Evolutionary conservation across 352 stramenopile genomes (phyloP).

Genomic region (Pythium biforme): DNA sequence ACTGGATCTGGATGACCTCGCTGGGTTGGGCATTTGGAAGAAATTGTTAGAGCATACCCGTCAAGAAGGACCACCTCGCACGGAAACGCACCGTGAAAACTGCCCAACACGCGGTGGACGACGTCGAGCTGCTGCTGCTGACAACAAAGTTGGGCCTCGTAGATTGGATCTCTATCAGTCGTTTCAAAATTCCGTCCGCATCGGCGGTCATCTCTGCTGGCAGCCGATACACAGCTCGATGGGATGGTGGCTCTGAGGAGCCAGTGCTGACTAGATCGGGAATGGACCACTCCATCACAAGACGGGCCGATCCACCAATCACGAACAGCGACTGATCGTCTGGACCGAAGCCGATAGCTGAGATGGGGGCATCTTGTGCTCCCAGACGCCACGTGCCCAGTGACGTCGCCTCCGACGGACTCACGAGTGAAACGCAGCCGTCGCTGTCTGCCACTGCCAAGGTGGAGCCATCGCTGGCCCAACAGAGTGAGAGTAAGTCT

Average conservation of each 20-base stretch:
- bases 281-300: constrained; percentile 5
- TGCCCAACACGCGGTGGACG: neutral
- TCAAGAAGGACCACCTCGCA: neutral
- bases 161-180: neutral
- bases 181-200: neutral
- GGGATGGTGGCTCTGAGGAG: neutral
- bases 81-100: neutral
- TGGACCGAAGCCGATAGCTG: neutral
- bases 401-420: neutral
- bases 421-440: constrained; percentile 9
- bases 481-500: neutral
- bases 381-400: constrained; percentile 1
- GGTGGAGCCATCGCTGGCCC: constrained; percentile 13
- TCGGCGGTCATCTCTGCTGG: neutral
- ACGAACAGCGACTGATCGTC: constrained; percentile 6
- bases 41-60: neutral
- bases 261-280: neutral
- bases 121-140: neutral
- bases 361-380: neutral
- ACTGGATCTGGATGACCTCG: neutral
- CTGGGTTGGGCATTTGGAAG: neutral
- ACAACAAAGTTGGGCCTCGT: neutral
- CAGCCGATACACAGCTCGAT: neutral
- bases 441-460: neutral
- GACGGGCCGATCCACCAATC: neutral